These are phyloP conservation scores for Dittrichia graveolens DNA, from an alignment of 129 eudicot genomes.

Conservation along the genomic window DNA sequence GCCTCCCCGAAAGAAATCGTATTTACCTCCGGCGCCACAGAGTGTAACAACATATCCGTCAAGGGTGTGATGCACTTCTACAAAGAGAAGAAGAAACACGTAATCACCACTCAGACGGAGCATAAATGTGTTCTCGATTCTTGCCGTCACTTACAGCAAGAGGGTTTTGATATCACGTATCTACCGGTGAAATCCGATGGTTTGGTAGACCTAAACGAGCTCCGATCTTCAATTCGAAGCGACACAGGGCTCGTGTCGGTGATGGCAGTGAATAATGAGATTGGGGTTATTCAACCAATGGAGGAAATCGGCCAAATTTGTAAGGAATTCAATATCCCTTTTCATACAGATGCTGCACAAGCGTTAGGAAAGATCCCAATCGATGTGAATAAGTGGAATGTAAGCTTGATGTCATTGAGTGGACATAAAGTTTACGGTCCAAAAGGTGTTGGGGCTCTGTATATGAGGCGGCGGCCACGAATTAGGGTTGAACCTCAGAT, in stretches of 20 bases:
- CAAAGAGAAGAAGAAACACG: conserved; percentile 75
- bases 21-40: conserved; percentile 97
- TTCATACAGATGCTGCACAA: conserved; percentile 96
- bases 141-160: conserved; percentile 86
- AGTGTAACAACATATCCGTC: conserved; percentile 85
- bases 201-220: conserved; percentile 57
- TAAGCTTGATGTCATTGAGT: conserved; percentile 92
- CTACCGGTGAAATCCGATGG: conserved; percentile 82
- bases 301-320: conserved; percentile 88
- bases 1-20: conserved; percentile 86
- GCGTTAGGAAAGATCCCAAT: conserved; percentile 84
- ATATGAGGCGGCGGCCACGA: conserved; percentile 85
- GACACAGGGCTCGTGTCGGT: conserved; percentile 87
- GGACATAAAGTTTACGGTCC: conserved; percentile 97
- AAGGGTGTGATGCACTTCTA: conserved; percentile 86
- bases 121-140: conserved; percentile 97
- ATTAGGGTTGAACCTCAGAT: conserved; percentile 94
- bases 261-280: conserved; percentile 96
- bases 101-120: conserved; percentile 91
- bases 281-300: conserved; percentile 93
- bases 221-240: conserved; percentile 56
- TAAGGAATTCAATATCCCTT: conserved; percentile 71
- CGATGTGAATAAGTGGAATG: conserved; percentile 90
- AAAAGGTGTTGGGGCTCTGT: conserved; percentile 90
- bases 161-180: conserved; percentile 84